Conservation (phyloP, 495 filamentous ascomycete species). For the Penicillium paxilli region DNA sequence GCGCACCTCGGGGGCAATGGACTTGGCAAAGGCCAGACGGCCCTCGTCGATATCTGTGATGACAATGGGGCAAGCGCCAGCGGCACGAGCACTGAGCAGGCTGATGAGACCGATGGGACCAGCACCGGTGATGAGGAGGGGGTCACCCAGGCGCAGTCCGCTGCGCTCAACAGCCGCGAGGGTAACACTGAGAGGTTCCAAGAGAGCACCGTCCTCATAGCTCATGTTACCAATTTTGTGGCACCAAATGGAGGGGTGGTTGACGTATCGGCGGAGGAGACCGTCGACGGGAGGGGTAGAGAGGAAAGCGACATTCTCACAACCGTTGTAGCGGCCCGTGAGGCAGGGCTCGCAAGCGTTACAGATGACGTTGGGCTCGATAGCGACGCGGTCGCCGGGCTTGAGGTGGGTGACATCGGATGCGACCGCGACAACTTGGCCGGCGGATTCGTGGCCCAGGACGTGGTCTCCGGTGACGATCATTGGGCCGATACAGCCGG, state of each 20-base stretch:
- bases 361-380: slow-evolving; percentile 92
- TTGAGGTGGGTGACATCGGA: slow-evolving; percentile 71
- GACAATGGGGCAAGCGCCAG: slow-evolving; percentile 81
- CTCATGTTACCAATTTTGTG: slow-evolving; percentile 90
- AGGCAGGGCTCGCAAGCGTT: slow-evolving; percentile 85
- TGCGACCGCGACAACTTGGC: slow-evolving; percentile 77
- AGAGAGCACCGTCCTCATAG: slow-evolving; percentile 82
- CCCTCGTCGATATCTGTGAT: slow-evolving; percentile 93
- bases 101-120: slow-evolving; percentile 90
- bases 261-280: slow-evolving; percentile 88
- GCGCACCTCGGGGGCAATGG: slow-evolving; percentile 67
- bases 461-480: slow-evolving; percentile 84
- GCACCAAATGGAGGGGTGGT: slow-evolving; percentile 88
- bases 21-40: slow-evolving; percentile 77
- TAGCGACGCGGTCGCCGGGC: slow-evolving; percentile 81
- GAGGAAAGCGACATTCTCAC: slow-evolving; percentile 78
- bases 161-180: slow-evolving; percentile 82
- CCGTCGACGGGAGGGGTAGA: slow-evolving; percentile 87
- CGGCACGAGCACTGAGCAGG: slow-evolving; percentile 75
- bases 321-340: slow-evolving; percentile 90
- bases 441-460: slow-evolving; percentile 90
- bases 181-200: slow-evolving; percentile 85
- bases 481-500: slow-evolving; percentile 92
- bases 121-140: slow-evolving; percentile 83
- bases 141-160: slow-evolving; percentile 75